Evolutionary conservation across 495 filamentous ascomycete genomes (phyloP).

Genomic region (Paragyromitra xinjiangensis): DNA sequence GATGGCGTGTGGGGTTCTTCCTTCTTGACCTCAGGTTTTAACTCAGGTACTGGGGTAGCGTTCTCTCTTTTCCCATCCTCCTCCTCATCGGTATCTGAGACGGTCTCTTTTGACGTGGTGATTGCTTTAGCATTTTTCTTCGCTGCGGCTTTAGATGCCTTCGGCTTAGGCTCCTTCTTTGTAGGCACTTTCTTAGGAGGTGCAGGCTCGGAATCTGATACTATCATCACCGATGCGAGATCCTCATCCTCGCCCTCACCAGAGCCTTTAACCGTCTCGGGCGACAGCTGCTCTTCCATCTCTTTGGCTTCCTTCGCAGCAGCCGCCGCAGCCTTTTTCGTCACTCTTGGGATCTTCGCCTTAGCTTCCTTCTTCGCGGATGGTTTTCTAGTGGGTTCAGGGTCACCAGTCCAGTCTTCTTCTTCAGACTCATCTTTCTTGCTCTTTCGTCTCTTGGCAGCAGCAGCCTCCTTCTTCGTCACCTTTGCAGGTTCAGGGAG

Average conservation of each 20-base stretch:
- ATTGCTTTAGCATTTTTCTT: slow-evolving; percentile 21
- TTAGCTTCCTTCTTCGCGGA: slow-evolving; percentile 30
- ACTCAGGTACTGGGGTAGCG: background rate
- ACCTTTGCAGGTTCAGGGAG: background rate
- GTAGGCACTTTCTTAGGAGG: slow-evolving; percentile 7
- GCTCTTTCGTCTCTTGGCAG: slow-evolving; percentile 39
- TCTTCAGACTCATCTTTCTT: slow-evolving; percentile 33
- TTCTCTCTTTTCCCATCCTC: background rate
- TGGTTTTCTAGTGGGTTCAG: slow-evolving; percentile 23
- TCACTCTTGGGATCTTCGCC: slow-evolving; percentile 17
- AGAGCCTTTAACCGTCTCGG: slow-evolving; percentile 18
- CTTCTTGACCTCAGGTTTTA: background rate
- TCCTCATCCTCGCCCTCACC: slow-evolving; percentile 2
- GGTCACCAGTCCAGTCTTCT: slow-evolving; percentile 39
- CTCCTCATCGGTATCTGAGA: slow-evolving; percentile 8
- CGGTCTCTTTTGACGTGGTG: slow-evolving; percentile 23
- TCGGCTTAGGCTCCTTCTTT: slow-evolving; percentile 38
- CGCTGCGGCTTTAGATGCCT: slow-evolving; percentile 9
- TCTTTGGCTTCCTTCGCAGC: slow-evolving; percentile 17
- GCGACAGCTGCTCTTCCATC: background rate
- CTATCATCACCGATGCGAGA: background rate
- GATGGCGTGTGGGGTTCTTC: slow-evolving; percentile 31
- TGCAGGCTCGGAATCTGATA: background rate
- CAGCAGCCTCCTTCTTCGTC: background rate
- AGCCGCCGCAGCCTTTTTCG: slow-evolving; percentile 28